These are phyloP conservation scores for Fusarium sp. DNA, from an alignment of 2,329 filamentous ascomycete genomes.

Conservation along the genomic window DNA sequence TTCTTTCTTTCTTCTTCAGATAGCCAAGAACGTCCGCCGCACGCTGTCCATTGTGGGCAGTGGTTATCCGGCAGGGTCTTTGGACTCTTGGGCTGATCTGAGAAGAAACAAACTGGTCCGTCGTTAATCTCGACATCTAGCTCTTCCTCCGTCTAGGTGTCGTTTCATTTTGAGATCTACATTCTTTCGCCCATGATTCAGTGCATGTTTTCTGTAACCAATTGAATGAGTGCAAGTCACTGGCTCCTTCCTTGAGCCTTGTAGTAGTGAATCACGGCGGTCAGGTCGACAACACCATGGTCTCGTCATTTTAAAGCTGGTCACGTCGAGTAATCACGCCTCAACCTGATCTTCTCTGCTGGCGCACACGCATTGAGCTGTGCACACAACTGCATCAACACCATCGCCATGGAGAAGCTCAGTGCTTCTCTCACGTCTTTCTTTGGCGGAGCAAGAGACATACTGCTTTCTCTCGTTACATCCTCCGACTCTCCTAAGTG, in stretches of 20 bases:
- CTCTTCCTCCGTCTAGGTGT: slow-evolving; percentile 59
- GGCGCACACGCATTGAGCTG: not conserved
- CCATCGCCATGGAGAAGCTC: not conserved
- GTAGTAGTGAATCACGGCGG: not conserved
- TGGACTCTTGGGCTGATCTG: slow-evolving; percentile 54
- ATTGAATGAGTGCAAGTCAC: not conserved
- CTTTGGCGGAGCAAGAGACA: not conserved
- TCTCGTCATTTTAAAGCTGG: not conserved
- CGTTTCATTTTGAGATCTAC: slow-evolving; percentile 72
- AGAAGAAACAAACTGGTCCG: slow-evolving; percentile 62
- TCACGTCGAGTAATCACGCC: not conserved
- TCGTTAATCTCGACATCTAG: slow-evolving; percentile 69
- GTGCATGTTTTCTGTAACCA: not conserved
- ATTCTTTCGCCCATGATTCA: slow-evolving; percentile 47
- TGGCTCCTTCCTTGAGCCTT: not conserved
- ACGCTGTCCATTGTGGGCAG: slow-evolving; percentile 49
- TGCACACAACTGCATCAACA: not conserved
- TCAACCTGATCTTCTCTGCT: not conserved
- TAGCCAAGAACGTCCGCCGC: slow-evolving; percentile 63
- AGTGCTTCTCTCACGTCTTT: not conserved
- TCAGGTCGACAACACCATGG: not conserved
- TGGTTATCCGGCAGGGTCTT: slow-evolving; percentile 49
- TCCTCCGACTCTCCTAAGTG: not conserved
- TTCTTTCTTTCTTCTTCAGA: slow-evolving; percentile 55
- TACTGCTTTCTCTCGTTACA: not conserved